Evolutionary conservation across 2,329 filamentous ascomycete species (phyloP).

Genomic region (Thelonectria blattea): DNA sequence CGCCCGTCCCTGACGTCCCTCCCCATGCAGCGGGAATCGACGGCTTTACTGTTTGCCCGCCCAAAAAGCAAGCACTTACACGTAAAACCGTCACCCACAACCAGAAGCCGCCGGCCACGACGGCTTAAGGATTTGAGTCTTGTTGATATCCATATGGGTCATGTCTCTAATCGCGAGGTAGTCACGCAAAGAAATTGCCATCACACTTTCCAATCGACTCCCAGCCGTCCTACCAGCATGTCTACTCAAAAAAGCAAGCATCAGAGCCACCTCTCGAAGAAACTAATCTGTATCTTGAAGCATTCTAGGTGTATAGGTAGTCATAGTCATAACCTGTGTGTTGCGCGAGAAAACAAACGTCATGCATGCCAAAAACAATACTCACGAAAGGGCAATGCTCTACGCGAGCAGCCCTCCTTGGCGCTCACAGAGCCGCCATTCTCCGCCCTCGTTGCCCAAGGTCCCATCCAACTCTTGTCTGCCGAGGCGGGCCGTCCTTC

Average conservation of each 20-base stretch:
- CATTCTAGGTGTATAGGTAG: not conserved
- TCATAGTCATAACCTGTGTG: not conserved
- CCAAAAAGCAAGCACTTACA: not conserved
- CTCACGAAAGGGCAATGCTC: not conserved
- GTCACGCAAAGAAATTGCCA: not conserved
- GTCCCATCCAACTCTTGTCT: not conserved
- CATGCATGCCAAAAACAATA: not conserved
- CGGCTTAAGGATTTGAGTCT: not conserved
- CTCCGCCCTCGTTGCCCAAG: not conserved
- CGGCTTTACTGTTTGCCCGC: conserved; percentile 5
- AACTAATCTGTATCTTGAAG: not conserved
- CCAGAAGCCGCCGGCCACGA: not conserved
- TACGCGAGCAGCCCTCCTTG: not conserved
- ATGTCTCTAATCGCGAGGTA: not conserved
- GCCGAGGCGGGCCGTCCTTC: conserved; percentile 6
- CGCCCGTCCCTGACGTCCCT: not conserved
- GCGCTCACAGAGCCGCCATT: not conserved
- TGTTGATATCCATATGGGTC: not conserved
- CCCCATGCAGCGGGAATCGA: conserved; percentile 9
- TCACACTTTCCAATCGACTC: not conserved
- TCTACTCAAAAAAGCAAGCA: not conserved
- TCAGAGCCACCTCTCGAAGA: not conserved
- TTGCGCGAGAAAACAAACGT: not conserved
- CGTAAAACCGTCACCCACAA: not conserved
- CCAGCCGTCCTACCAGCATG: not conserved